These are phyloP conservation scores for Vitis hybrid DNA, from an alignment of 177 flowering plant species.

Conservation along the genomic window DNA sequence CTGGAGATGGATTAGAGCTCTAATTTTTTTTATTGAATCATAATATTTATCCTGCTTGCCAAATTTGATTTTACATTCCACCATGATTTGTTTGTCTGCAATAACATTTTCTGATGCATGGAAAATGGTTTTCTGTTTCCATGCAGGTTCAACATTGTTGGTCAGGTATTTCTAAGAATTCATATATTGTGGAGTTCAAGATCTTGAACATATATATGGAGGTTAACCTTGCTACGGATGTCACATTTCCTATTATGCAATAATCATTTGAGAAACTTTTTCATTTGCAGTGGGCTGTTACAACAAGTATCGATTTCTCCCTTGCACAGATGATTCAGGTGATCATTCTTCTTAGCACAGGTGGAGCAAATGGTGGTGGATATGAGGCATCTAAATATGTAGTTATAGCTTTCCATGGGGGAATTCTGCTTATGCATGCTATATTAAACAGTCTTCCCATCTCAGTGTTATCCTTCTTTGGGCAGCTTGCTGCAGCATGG, in stretches of 20 bases:
- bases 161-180: slow-evolving; percentile 66
- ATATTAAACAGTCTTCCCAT: slow-evolving; percentile 81
- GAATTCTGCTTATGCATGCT: slow-evolving; percentile 70
- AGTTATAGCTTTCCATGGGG: slow-evolving; percentile 70
- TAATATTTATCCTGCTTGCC: not conserved
- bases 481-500: slow-evolving; percentile 92
- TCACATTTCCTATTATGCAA: not conserved
- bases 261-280: slow-evolving; percentile 11
- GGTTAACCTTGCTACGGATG: slow-evolving; percentile 4
- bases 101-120: slow-evolving; percentile 7
- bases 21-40: not conserved
- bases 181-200: slow-evolving; percentile 12
- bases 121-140: slow-evolving; percentile 3
- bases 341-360: slow-evolving; percentile 86
- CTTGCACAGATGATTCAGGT: slow-evolving; percentile 77
- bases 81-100: not conserved
- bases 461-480: slow-evolving; percentile 72
- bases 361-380: slow-evolving; percentile 91
- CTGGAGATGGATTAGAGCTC: not conserved
- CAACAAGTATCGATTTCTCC: slow-evolving; percentile 83
- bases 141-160: slow-evolving; percentile 97
- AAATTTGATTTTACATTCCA: not conserved
- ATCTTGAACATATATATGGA: slow-evolving; percentile 12
- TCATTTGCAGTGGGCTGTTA: slow-evolving; percentile 92
- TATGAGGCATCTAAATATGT: slow-evolving; percentile 75